These are phyloP conservation scores for Gossypium ekmanianum DNA, from an alignment of 345 rosid genomes.

Conservation along the genomic window DNA sequence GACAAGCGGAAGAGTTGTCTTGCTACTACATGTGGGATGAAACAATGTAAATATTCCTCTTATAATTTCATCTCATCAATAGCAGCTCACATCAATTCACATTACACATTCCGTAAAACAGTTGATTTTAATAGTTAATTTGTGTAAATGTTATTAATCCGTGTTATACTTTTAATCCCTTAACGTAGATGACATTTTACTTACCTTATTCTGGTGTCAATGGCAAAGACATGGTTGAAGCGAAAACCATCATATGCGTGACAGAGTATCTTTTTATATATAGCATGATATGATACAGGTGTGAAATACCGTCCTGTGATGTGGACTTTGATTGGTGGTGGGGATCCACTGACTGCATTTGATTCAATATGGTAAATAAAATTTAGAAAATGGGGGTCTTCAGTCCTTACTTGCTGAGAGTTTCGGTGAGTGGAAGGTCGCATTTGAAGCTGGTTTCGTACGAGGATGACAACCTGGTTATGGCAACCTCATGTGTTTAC, in stretches of 20 bases:
- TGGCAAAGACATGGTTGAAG: neutral
- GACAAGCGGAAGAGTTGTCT: neutral
- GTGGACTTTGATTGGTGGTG: neutral
- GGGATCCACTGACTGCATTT: neutral
- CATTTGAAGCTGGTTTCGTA: slow-evolving; percentile 7
- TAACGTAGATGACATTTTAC: neutral
- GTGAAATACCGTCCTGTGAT: neutral
- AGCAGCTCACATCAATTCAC: neutral
- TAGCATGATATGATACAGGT: neutral
- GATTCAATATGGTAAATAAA: neutral
- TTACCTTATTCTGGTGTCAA: neutral
- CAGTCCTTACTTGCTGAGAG: neutral
- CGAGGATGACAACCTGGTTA: slow-evolving; percentile 13
- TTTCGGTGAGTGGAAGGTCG: neutral
- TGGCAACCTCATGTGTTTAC: neutral
- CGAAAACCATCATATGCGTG: neutral
- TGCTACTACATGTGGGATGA: neutral
- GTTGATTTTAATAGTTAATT: neutral
- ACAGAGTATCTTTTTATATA: neutral
- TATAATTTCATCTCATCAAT: neutral
- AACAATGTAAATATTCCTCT: neutral
- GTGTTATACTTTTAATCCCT: neutral
- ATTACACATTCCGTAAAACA: neutral
- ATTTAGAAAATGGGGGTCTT: neutral
- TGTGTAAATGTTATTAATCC: neutral